Base-by-base conservation (phyloP, 129 eudicot species). In the Pulicaria dysenterica region DNA sequence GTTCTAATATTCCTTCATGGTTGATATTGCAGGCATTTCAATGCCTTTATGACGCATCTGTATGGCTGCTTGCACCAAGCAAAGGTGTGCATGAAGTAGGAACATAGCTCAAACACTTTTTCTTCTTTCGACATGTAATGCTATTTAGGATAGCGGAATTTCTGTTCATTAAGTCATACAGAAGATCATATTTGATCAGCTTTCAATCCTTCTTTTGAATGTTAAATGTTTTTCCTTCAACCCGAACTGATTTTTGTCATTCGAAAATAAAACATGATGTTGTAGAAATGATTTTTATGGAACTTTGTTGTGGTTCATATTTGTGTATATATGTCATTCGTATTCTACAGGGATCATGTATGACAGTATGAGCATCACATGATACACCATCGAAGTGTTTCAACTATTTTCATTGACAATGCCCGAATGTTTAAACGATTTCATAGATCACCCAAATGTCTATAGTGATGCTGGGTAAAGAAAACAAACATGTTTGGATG, bases 11-110 rank as follows among this genome's bases (percentile, higher is more conserved):
- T 9, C 13, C 46, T 50, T 69, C 41, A 50, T 70, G 59, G 31
- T 51, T 49, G 54, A 57, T 70, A 19, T 73, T 81, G 79, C 83
- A 84, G 89, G 89, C 36, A 74, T 73, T 75, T 84, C 89, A 73
- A 73, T 84, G 83, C 85, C 89, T 84, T 84, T 84, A 84, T 84
- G 83, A 81, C 64, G 9, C 51, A 34, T 15, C 7, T 17, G 50
- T 51, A n/a, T 48, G 67, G 65, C 66, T 54, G 31, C 47, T 75
- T 75, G 5, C 62, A 48, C 6, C 43, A 41, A 15, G 73, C 45
- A 56, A 60, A 53, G 5, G 61, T 67, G 41, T 34, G 45, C 50
- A 31, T 60, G 60, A 67, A 24, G 58, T 58, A 58, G 79, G 42
- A 67, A 58, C 60, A 42, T 50, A 78, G 58, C 68, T 45, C 57